A percentile compares a stretch with the other conserved stretches of the same genome.
phyloP scores from a whole-genome alignment of 306 rosid species.

The Vigna nakashimae region DNA sequence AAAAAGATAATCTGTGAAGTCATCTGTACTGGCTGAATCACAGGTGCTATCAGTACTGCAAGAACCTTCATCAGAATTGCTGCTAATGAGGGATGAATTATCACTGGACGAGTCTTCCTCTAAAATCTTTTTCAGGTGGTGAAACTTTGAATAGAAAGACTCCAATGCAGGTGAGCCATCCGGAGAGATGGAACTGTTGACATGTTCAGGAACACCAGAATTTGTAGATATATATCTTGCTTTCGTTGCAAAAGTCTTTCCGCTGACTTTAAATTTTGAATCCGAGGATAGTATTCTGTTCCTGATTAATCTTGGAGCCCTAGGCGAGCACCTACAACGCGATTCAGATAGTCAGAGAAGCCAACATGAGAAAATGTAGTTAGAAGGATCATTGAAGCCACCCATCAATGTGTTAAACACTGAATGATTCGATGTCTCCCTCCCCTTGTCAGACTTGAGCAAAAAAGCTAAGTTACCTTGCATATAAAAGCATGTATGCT shows the following conservation, averaged over 20 bases:
- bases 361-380: constrained; percentile 29
- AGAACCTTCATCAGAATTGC: constrained; percentile 85
- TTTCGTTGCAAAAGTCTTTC: constrained; percentile 51
- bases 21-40: constrained; percentile 73
- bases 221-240: constrained; percentile 42
- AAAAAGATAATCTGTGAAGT: constrained; percentile 78
- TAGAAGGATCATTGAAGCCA: constrained; percentile 26
- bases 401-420: neutral
- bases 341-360: constrained; percentile 38
- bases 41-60: constrained; percentile 81
- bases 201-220: constrained; percentile 46
- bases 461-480: constrained; percentile 64
- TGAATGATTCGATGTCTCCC: neutral
- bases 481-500: constrained; percentile 95
- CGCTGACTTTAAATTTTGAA: constrained; percentile 56
- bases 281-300: constrained; percentile 59
- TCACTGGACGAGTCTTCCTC: constrained; percentile 93
- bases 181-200: constrained; percentile 41
- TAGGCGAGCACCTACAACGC: constrained; percentile 80
- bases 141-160: constrained; percentile 57
- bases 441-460: neutral
- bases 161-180: constrained; percentile 51
- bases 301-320: constrained; percentile 86
- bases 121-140: constrained; percentile 57
- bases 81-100: constrained; percentile 82